Conservation (phyloP, 345 rosid species). For the Physaria fendleri region DNA sequence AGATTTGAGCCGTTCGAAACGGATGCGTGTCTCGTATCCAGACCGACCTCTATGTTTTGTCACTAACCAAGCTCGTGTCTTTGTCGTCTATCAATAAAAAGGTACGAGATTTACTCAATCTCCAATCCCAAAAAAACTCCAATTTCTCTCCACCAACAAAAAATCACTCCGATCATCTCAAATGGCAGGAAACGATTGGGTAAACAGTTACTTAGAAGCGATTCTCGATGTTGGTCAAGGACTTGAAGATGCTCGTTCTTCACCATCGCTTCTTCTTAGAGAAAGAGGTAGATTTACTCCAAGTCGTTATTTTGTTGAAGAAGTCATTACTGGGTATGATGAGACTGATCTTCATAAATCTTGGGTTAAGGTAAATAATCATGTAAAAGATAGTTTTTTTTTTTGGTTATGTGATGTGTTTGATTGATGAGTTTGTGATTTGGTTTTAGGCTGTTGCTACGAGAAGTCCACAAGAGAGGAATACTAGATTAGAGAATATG, state of each 20-base stretch:
- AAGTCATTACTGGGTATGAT: conserved; percentile 92
- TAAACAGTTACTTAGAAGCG: conserved; percentile 95
- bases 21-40: conserved; percentile 25
- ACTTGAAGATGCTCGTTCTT: conserved; percentile 71
- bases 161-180: conserved; percentile 2
- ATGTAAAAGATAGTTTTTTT: neutral
- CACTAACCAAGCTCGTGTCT: conserved; percentile 20
- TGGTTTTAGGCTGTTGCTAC: conserved; percentile 86
- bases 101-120: conserved; percentile 15
- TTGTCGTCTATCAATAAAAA: conserved; percentile 20
- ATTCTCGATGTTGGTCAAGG: conserved; percentile 95
- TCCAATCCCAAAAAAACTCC: neutral
- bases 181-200: conserved; percentile 99
- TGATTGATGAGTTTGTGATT: neutral
- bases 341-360: conserved; percentile 97
- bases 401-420: neutral
- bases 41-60: conserved; percentile 8
- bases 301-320: conserved; percentile 95
- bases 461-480: conserved; percentile 97
- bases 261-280: conserved; percentile 79
- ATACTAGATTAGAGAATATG: conserved; percentile 97
- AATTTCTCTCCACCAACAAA: neutral
- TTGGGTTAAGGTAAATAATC: conserved; percentile 52
- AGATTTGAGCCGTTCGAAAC: conserved; percentile 21
- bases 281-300: conserved; percentile 97